Base-by-base conservation (phyloP, 495 filamentous ascomycete species). In the Neurospora sp. region DNA sequence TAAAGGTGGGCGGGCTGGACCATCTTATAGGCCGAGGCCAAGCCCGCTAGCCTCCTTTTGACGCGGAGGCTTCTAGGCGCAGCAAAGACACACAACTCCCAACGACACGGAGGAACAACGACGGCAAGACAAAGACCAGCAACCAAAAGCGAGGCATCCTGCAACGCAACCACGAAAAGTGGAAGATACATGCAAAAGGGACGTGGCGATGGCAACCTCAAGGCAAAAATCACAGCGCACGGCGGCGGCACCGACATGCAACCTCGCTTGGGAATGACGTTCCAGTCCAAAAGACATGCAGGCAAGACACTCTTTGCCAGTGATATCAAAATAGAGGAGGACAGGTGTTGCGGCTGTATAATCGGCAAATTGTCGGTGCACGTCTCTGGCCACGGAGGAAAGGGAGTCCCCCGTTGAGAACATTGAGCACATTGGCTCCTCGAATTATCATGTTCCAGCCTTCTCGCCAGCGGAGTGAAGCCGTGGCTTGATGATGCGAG, bases 1-100 rank as follows among this genome's bases (percentile, higher is more conserved):
- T n/a, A 22, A 69, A 69, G 71, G 61, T 70, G 61, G 71, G 71
- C 53, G 65, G 35, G 68, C 18, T 40, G 14, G 71, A 14, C 71
- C n/a, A n/a, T 72, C 53, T 65, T 65, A 65, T 65, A 35, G 53
- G 53, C 53, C 53, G 27, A 65, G 53, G 53, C 53, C 53, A 65
- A 65, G 53, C 53, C 53, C 53, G 27, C 53, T 65, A 65, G 53
- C 53, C 53, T 65, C 53, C 53, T 65, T 65, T 27, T 65, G 53
- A 65, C 53, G 53, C 53, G 4, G 53, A 65, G 53, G 53, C 53
- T 65, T 65, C 27, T 37, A 16, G 27, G 31, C 14, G 35, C 16
- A 39, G 39, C 48, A 40, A 71, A 39, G 44, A 69, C 69, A 61
- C 37, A 61, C 45, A 71, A 27, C 20, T 14, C n/a, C 42, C 41